These are phyloP conservation scores for Colletotrichum costaricense DNA, from an alignment of 2,329 filamentous ascomycete species.

Conservation along the genomic window DNA sequence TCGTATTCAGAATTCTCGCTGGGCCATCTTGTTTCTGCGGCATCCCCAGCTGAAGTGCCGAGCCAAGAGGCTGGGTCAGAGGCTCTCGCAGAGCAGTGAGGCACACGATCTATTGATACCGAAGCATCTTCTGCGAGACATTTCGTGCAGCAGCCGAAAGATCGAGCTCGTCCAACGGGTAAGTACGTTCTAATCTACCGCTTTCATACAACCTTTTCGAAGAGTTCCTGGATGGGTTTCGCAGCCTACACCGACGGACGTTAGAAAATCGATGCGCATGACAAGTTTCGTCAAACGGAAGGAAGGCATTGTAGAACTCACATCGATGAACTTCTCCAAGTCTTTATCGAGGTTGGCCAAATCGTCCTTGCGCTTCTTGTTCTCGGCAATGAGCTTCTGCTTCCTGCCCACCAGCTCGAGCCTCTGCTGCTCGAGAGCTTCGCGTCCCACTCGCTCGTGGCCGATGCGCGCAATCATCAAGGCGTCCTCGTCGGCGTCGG, in stretches of 20 bases:
- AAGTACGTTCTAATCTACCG: not conserved
- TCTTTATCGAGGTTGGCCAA: conserved; percentile 91
- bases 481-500: conserved; percentile 78
- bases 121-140: not conserved
- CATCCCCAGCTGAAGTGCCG: not conserved
- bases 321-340: conserved; percentile 93
- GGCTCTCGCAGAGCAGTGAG: not conserved
- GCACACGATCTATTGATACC: not conserved
- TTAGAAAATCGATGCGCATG: conserved; percentile 35
- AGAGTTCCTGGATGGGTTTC: conserved; percentile 87
- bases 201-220: conserved; percentile 75
- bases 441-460: conserved; percentile 86
- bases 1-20: not conserved
- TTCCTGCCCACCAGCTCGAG: conserved; percentile 78
- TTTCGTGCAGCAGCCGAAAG: not conserved
- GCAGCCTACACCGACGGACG: conserved; percentile 68
- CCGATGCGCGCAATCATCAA: conserved; percentile 92
- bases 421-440: conserved; percentile 85
- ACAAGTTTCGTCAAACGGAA: not conserved
- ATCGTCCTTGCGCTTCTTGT: conserved; percentile 94
- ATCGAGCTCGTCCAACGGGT: not conserved
- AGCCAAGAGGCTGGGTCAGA: not conserved
- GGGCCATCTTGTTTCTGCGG: not conserved
- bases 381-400: conserved; percentile 73
- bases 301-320: conserved; percentile 50